Conservation (phyloP, 257 asterid species). For the Capsicum pubescens region DNA sequence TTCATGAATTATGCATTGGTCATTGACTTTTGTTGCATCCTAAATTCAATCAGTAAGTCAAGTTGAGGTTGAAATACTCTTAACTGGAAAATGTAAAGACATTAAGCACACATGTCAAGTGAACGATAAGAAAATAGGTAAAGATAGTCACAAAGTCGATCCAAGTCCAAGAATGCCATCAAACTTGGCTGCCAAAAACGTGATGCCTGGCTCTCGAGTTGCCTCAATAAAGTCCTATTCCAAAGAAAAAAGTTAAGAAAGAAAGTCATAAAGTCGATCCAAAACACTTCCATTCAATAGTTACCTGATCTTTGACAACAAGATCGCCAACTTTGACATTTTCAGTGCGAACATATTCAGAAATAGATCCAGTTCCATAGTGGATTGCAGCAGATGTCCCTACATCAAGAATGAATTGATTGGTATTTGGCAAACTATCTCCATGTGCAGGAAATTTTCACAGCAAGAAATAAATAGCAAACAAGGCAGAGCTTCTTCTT, state of each 20-base stretch:
- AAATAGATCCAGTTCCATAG: conserved; percentile 91
- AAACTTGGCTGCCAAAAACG: conserved; percentile 86
- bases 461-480: neutral
- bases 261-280: neutral
- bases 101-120: too few species aligned
- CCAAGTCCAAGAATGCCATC: conserved; percentile 98
- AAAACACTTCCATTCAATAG: conserved; percentile 21
- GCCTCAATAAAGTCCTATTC: conserved; percentile 84
- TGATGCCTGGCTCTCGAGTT: conserved; percentile 80
- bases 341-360: conserved; percentile 88
- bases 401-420: conserved; percentile 37
- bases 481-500: neutral
- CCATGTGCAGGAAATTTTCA: neutral
- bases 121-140: too few species aligned
- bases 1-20: too few species aligned
- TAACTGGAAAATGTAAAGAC: too few species aligned
- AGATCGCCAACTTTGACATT: conserved; percentile 63
- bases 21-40: too few species aligned
- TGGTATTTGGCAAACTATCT: neutral
- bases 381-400: conserved; percentile 87
- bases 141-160: conserved; percentile 15
- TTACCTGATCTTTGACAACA: conserved; percentile 74
- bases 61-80: too few species aligned
- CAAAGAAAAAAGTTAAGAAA: conserved; percentile 24
- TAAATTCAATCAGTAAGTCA: too few species aligned